phyloP scores from a whole-genome alignment of 2,329 filamentous ascomycete species.

The Cordyceps cateniannulata region DNA sequence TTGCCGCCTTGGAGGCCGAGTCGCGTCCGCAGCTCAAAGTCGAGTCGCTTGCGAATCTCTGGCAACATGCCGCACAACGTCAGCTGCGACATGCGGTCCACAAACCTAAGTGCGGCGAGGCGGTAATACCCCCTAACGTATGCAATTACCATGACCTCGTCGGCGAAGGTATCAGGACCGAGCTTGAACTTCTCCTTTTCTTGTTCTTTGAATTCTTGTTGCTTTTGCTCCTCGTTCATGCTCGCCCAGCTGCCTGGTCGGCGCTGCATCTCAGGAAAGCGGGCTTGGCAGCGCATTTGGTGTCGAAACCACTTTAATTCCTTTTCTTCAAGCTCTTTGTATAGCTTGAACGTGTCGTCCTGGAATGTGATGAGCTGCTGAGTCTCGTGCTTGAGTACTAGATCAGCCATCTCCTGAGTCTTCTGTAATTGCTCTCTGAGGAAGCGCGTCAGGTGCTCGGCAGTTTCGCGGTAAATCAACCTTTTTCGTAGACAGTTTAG shows the following conservation, averaged over 20 bases:
- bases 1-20: constrained; percentile 33
- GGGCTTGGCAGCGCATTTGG: constrained; percentile 40
- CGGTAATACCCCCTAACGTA: constrained; percentile 64
- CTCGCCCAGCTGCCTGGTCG: constrained; percentile 34
- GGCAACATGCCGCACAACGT: constrained; percentile 45
- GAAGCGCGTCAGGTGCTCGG: constrained; percentile 36
- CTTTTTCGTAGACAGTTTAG: constrained; percentile 41
- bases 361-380: constrained; percentile 54
- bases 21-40: constrained; percentile 36
- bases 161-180: constrained; percentile 49
- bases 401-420: constrained; percentile 31
- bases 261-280: constrained; percentile 23
- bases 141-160: constrained; percentile 56
- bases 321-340: constrained; percentile 39
- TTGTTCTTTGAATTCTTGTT: constrained; percentile 36
- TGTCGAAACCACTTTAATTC: constrained; percentile 42
- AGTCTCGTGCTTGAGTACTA: constrained; percentile 47
- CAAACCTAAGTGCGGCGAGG: constrained; percentile 57
- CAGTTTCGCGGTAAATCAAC: constrained; percentile 43
- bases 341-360: constrained; percentile 38
- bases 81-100: constrained; percentile 46
- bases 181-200: constrained; percentile 40
- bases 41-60: constrained; percentile 32
- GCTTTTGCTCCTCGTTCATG: constrained; percentile 42
- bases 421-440: constrained; percentile 32